Percentiles rank a stretch among this genome's conserved stretches.
Evolutionary conservation across 805 yeast genomes (phyloP).

Genomic region (Candida khao-thaluensis): DNA sequence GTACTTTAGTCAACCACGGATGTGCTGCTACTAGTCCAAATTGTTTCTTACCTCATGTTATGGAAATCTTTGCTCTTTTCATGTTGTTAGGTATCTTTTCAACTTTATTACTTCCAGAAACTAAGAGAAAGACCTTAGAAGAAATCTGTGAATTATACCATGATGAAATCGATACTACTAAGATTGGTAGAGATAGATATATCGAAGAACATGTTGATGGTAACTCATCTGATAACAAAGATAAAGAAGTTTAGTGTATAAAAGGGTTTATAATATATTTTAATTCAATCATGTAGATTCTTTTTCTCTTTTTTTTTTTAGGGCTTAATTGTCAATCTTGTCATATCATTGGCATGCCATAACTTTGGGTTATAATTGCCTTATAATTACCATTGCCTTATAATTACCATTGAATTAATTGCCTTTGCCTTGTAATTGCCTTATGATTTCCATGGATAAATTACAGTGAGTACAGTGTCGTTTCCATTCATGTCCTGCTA

Average conservation of each 20-base stretch:
- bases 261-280: not conserved
- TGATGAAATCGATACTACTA: slow-evolving; percentile 63
- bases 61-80: slow-evolving; percentile 91
- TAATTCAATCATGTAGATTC: too few relatives aligned
- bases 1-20: slow-evolving; percentile 77
- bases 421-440: too few relatives aligned
- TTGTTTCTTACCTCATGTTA: slow-evolving; percentile 89
- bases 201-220: slow-evolving; percentile 16
- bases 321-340: too few relatives aligned
- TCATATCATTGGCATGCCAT: too few relatives aligned
- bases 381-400: too few relatives aligned
- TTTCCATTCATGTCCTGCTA: too few relatives aligned
- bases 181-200: slow-evolving; percentile 40
- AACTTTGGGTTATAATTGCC: too few relatives aligned
- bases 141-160: slow-evolving; percentile 77
- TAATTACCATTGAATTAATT: too few relatives aligned
- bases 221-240: slow-evolving; percentile 16
- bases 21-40: slow-evolving; percentile 60
- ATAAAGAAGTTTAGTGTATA: slow-evolving; percentile 9
- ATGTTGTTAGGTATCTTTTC: slow-evolving; percentile 76
- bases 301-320: not conserved
- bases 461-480: too few relatives aligned
- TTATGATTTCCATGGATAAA: too few relatives aligned
- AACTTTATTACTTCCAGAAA: slow-evolving; percentile 77
- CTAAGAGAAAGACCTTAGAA: slow-evolving; percentile 88